Base-by-base conservation (phyloP, 2,329 filamentous ascomycete species). In the Fusarium sp. region DNA sequence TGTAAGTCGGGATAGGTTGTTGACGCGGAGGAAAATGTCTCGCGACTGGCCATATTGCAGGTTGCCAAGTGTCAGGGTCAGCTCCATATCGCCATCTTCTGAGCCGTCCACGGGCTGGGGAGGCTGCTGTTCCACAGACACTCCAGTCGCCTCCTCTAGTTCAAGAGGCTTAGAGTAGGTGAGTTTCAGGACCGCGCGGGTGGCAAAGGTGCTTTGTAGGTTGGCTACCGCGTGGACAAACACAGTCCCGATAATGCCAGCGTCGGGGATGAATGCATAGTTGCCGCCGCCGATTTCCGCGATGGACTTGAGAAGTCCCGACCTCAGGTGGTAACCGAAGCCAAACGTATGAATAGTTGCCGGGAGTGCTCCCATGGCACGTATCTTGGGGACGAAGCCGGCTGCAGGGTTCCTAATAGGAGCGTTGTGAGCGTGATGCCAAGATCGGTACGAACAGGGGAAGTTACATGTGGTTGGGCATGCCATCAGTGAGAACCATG, bases 171-270 rank as follows among this genome's bases (percentile, higher is more conserved):
- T 60, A 0, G 82, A 77, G 51, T 83, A 85, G 0, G 71, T 78
- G 18, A 90, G 63, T 3, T 76, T 77, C 2, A 90, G 75, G 0
- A 71, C 77, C 3, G 84, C 85, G 1, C 81, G 78, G 5, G 80
- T 85, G 3, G 88, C 88, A 65, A 84, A 89, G 0, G 88, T 90
- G 3, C 85, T 83, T 70, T 89, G 88, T 2, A 91, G 75, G 67
- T 90, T 89, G 16, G 89, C 88, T 3, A 90, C 83, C 2, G 89
- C 87, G 70, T 91, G 87, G 4, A 90, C 82, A 64, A 91, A 90
- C 4, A 89, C 87, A 3, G 89, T 90, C 4, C 86, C 86, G 63
- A 91, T 87, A 87, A 91, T 90, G 62, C 88, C 86, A 0, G 87
- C 84, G 57, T 91, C 88, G 0, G 88, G 86, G 16, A 91, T 90